These are phyloP conservation scores for Ceratocystiopsis brevicomis DNA, from an alignment of 2,329 filamentous ascomycete genomes.

Conservation along the genomic window DNA sequence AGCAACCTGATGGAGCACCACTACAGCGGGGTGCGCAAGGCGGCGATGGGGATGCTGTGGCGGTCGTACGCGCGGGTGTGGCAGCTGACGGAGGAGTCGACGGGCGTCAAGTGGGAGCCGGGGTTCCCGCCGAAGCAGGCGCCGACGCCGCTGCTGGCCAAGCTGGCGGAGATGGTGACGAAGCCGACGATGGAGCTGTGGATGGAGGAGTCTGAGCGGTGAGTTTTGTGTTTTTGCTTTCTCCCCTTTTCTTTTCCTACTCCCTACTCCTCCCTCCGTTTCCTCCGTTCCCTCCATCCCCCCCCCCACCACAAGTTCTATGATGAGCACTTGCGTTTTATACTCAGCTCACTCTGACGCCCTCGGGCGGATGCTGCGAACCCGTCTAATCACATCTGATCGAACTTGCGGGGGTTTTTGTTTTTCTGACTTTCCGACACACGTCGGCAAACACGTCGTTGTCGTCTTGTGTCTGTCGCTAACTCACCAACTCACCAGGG, in stretches of 20 bases:
- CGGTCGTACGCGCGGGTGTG: constrained; percentile 83
- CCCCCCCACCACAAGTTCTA: constrained; percentile 15
- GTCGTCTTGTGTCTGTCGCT: not conserved
- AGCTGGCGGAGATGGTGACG: constrained; percentile 72
- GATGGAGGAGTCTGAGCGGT: constrained; percentile 86
- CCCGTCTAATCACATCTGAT: constrained; percentile 40
- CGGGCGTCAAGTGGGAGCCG: constrained; percentile 68
- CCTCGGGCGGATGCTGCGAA: constrained; percentile 76
- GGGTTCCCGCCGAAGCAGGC: constrained; percentile 68
- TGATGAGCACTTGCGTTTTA: constrained; percentile 84
- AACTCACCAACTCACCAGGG: constrained; percentile 28
- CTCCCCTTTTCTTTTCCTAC: constrained; percentile 50
- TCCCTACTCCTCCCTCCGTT: too few species aligned
- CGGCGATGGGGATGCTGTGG: constrained; percentile 79
- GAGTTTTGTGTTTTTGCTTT: constrained; percentile 38
- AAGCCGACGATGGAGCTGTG: constrained; percentile 70
- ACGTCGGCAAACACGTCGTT: too few species aligned
- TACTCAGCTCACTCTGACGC: constrained; percentile 99
- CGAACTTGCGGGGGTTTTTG: not conserved
- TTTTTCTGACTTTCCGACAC: not conserved
- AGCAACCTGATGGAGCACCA: constrained; percentile 68
- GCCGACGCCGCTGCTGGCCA: constrained; percentile 60
- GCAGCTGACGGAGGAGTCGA: constrained; percentile 63
- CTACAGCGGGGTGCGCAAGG: constrained; percentile 88
- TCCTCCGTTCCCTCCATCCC: constrained; percentile 9